A percentile compares a stretch with the other conserved stretches of the same genome.
These are phyloP conservation scores for Cladorrhinum sp. DNA, from an alignment of 2,329 filamentous ascomycete genomes.

Conservation along the genomic window DNA sequence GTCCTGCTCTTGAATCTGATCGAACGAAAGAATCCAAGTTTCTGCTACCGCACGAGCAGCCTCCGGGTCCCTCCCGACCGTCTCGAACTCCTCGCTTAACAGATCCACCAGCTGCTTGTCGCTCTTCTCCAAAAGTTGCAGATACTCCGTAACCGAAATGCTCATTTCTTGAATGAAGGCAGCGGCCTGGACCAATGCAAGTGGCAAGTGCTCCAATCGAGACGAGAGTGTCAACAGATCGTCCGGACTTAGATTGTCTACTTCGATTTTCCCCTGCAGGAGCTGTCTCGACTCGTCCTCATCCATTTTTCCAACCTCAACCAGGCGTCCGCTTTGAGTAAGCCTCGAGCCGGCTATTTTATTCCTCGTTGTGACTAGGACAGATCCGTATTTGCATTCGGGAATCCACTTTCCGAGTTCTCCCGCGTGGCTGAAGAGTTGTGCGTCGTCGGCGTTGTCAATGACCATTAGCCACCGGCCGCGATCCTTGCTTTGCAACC, in stretches of 20 bases:
- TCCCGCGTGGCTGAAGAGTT: slow-evolving; percentile 6
- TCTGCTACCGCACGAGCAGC: slow-evolving; percentile 29
- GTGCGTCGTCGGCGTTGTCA: slow-evolving; percentile 19
- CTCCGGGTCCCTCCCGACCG: slow-evolving; percentile 29
- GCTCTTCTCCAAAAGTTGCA: slow-evolving; percentile 29
- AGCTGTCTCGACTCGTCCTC: slow-evolving; percentile 29
- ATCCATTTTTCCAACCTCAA: slow-evolving; percentile 32
- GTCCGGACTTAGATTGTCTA: no score
- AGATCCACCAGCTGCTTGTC: slow-evolving; percentile 24
- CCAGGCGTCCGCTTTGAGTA: background rate
- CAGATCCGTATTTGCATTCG: slow-evolving; percentile 29
- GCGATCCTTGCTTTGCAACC: slow-evolving; percentile 28
- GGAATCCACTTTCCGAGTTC: slow-evolving; percentile 30
- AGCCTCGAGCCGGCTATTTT: slow-evolving; percentile 28
- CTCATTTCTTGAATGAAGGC: slow-evolving; percentile 35
- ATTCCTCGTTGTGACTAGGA: slow-evolving; percentile 37
- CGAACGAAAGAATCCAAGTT: slow-evolving; percentile 37
- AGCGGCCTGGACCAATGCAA: slow-evolving; percentile 36
- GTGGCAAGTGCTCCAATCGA: slow-evolving; percentile 32
- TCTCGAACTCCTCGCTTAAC: slow-evolving; percentile 33
- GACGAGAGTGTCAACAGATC: slow-evolving; percentile 24
- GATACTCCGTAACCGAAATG: slow-evolving; percentile 28
- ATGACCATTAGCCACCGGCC: slow-evolving; percentile 22
- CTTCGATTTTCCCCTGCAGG: slow-evolving; percentile 16
- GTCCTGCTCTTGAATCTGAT: slow-evolving; percentile 31